Evolutionary conservation across 768 basidiomycete species (phyloP), one percentile per base, ranked within the genome.

Genomic region (Tricholoma bakamatsutake): DNA sequence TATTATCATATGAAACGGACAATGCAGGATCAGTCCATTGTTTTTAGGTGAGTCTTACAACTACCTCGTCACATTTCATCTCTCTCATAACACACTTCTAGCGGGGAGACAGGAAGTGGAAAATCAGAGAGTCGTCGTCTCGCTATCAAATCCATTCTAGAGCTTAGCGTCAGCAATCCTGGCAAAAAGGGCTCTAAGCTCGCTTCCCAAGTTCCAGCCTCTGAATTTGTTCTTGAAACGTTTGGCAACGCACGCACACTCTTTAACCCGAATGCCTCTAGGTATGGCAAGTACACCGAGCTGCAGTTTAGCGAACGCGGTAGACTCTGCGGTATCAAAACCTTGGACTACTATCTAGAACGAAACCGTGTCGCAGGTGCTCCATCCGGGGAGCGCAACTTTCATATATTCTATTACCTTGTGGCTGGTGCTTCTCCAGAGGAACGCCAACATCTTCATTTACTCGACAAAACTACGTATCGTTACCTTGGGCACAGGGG

Each of bases 331-430:
- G 97, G 97, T 59, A 76, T 93, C 67, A 98, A 98, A 71, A 95
- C 93, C 0, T 84, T 98, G 59, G 94, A 98, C 67, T 98, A 99
- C 73, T 96, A 96, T 71, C 81, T 99, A 51, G 93, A 98, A 69
- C 79, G 90, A 53, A 90, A 87, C 62, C 85, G 94, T 9, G 93
- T 98, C n/a, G 81, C 92, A 5, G 83, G 84, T 18, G 82, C 90
- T 0, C 90, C 92, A 0, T 90, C 87, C 0, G 94, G 93, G 53
- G 95, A 99, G 70, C 84, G 95, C 10, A 98, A 97, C 61, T 98
- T 98, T 68, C 94, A 99, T 69, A 93, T 96, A 34, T 97, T 98
- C 71, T 98, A 98, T 68, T 97, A 97, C 69, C 83, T 99, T 64
- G 85, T 95, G 56, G 88, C 93, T 0, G 96, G 97, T 24, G 93